Base-by-base conservation (phyloP, 257 asterid species). In the Hygrophila difformis region DNA sequence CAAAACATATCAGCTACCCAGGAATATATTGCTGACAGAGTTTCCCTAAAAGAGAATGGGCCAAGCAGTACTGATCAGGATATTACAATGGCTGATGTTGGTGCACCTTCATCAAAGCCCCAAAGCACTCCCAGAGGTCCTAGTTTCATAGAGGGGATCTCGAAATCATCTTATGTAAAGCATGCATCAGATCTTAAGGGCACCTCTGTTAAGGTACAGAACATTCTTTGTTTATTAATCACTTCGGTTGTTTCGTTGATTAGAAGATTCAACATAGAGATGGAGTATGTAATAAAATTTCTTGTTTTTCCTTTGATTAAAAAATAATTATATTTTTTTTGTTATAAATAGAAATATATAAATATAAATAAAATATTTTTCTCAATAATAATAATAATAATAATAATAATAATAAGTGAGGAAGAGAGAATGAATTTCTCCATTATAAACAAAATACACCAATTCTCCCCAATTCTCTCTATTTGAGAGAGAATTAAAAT, bases 181-280 rank as follows among this genome's bases (percentile, higher is more conserved):
- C 93, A 78, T 39, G 93, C 94, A 70, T 79, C 87, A 55, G 97
- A 84, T 67, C 69, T 88, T 29, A 88, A 88, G 74, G 82, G 94
- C 66, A 61, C 93, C 43, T 78, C 89, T 39, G 74, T 79, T 46
- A 88, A 88, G 93, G 97, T 82, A 69, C 58, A 40, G 1, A 17
- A 2, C 37, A 1, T 33, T 5, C 29, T 24, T 6, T 33, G 37
- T 33, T 33, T 10, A 9, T 26, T n/a, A n/a, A n/a, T n/a, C 29
- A 24, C 7, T 3, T 24, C 29, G 7, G 7, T 7, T 24, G 29
- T 24, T 18, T 41, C 49, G n/a, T n/a, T n/a, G n/a, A n/a, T n/a
- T n/a, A n/a, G n/a, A n/a, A n/a, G n/a, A n/a, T n/a, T n/a, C n/a
- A n/a, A n/a, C n/a, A n/a, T n/a, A n/a, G n/a, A n/a, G n/a, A n/a